Conservation (phyloP, 805 yeast genomes). For the Brettanomyces custersianus region DNA sequence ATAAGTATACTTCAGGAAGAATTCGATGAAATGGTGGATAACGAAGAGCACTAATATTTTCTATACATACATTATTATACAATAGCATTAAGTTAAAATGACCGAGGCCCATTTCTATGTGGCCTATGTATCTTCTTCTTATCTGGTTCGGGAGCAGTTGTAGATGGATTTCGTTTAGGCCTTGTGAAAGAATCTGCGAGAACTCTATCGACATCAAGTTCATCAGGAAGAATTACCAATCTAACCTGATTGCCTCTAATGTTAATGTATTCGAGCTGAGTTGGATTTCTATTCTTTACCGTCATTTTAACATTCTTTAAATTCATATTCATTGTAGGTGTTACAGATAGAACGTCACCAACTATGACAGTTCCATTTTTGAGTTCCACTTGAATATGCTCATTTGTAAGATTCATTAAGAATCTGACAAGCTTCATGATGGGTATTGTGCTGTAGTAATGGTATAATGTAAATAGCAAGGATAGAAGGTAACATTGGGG, state of each 20-base stretch:
- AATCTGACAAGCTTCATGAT: slow-evolving; percentile 64
- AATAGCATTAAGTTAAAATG: background rate
- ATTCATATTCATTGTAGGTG: slow-evolving; percentile 87
- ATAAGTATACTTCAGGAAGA: slow-evolving; percentile 28
- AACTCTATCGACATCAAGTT: slow-evolving; percentile 61
- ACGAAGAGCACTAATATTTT: slow-evolving; percentile 10
- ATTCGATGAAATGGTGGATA: slow-evolving; percentile 19
- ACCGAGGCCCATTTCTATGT: background rate
- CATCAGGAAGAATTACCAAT: slow-evolving; percentile 76
- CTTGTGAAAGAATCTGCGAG: slow-evolving; percentile 38
- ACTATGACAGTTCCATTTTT: slow-evolving; percentile 83
- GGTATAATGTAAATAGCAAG: too few relatives aligned
- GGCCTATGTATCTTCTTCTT: background rate
- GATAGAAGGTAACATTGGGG: too few relatives aligned
- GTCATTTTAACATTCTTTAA: slow-evolving; percentile 75
- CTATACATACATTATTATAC: background rate
- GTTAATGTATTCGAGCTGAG: slow-evolving; percentile 66
- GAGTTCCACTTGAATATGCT: slow-evolving; percentile 82
- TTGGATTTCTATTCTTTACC: slow-evolving; percentile 59
- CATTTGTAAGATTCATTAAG: slow-evolving; percentile 76
- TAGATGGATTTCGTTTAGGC: background rate
- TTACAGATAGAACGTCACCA: slow-evolving; percentile 77
- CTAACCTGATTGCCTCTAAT: slow-evolving; percentile 87
- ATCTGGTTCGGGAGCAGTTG: background rate
- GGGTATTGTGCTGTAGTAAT: background rate